phyloP scores from a whole-genome alignment of 495 filamentous ascomycete genomes.

The Echria macrotheca region DNA sequence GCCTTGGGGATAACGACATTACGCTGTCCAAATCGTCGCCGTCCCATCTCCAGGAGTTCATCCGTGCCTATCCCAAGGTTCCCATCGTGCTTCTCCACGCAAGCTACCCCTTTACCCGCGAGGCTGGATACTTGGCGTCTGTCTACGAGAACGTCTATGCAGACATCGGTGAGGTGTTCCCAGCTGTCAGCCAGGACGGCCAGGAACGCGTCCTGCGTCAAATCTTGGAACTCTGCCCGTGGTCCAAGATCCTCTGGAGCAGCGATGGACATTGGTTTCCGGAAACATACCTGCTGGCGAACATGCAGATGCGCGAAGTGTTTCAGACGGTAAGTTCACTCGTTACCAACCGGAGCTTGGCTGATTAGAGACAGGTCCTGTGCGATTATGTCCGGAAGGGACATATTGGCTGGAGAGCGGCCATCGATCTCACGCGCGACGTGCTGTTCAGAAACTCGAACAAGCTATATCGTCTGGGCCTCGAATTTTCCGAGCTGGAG shows the following conservation, averaged over 20 bases:
- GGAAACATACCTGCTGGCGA: constrained; percentile 75
- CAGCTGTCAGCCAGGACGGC: constrained; percentile 71
- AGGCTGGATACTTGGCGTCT: constrained; percentile 75
- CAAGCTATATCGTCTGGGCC: constrained; percentile 53
- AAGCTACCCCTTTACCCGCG: constrained; percentile 76
- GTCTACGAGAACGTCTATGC: constrained; percentile 80
- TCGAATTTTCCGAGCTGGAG: constrained; percentile 37
- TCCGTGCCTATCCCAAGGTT: constrained; percentile 60
- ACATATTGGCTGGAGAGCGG: constrained; percentile 52
- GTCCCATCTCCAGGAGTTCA: constrained; percentile 68
- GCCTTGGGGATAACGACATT: constrained; percentile 81
- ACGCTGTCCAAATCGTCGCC: constrained; percentile 65
- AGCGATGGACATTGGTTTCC: constrained; percentile 81
- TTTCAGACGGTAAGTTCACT: constrained; percentile 52
- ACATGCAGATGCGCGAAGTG: constrained; percentile 70
- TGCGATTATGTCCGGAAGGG: constrained; percentile 55
- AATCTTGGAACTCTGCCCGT: constrained; percentile 70
- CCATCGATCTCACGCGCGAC: constrained; percentile 51
- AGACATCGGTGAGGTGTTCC: constrained; percentile 84
- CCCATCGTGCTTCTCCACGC: constrained; percentile 79
- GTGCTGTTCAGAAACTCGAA: constrained; percentile 70
- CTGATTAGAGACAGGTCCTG: constrained; percentile 43
- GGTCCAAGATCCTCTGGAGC: constrained; percentile 76
- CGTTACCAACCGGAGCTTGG: too few species aligned
- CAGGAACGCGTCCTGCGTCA: constrained; percentile 70